Base-by-base conservation (phyloP, 2,329 filamentous ascomycete genomes). In the Xylariales sp. region DNA sequence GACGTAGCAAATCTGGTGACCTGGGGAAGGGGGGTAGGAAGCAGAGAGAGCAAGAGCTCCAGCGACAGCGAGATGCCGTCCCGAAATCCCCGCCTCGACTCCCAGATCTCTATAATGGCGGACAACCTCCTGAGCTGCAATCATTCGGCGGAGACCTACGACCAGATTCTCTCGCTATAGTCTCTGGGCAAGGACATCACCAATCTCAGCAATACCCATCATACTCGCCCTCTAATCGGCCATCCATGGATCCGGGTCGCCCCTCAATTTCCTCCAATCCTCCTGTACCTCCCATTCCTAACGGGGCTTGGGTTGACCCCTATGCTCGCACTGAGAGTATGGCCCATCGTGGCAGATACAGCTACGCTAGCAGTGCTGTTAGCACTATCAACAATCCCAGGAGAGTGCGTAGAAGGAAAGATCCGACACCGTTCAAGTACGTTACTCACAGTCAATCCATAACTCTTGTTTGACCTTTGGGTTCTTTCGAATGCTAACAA, bases 351-450 rank as follows among this genome's bases (percentile, higher is more conserved):
- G 89, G 91, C 43, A 85, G 93, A 49, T 95, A 95, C 67, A 96
- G 90, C 68, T 97, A 96, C 66, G 89, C 91, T 40, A 95, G 87
- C 67, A 94, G 86, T 63, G 85, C 87, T 38, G 78, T 91, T 49
- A 95, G 88, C 70, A 85, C 88, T 43, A 81, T 95, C 67, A 95
- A 95, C 69, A 95, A 85, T 62, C 91, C 93, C 46, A 82, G 93
- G 49, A 82, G 90, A 58, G 83, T 97, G 49, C 83, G 93, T 53
- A 85, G 91, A 70, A 83, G 93, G 69, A 97, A 95, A 72, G 93
- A 98, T 57, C 93, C 93, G 7, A 96, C 91, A 10, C 89, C 93
- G 1, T 95, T 97, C 78, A 98, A 98, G 91, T 97, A 72, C 10
- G 6, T 24, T 21, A 19, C 18, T 32, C 2, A 33, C 8, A 33